Conservation (phyloP, 371 early-diverging fungal genomes). For the Syncephalastrum contaminatum region DNA sequence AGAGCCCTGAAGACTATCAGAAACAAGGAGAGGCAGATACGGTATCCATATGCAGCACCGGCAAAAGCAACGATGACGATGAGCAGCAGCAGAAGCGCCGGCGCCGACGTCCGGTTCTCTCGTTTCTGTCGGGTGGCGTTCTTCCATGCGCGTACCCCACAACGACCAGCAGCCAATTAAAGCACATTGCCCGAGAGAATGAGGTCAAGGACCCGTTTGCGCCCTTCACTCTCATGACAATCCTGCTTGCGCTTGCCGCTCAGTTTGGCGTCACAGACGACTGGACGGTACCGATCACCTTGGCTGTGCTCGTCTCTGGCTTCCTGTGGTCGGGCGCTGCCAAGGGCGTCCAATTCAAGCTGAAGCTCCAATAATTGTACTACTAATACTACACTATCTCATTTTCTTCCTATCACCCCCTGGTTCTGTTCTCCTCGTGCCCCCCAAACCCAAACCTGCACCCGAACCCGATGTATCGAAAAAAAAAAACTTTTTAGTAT, state of each 20-base stretch:
- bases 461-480: no score
- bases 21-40: constrained; percentile 8
- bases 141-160: constrained; percentile 20
- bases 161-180: background rate
- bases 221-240: constrained; percentile 32
- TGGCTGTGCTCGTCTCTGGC: constrained; percentile 40
- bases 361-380: constrained; percentile 20
- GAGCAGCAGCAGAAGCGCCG: constrained; percentile 1
- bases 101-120: constrained; percentile 8
- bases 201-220: constrained; percentile 36
- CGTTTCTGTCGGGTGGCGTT: constrained; percentile 15
- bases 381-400: no score
- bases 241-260: constrained; percentile 36
- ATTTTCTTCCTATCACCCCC: no score
- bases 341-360: constrained; percentile 28
- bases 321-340: constrained; percentile 44
- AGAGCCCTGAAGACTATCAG: constrained; percentile 7
- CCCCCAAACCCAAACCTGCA: no score
- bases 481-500: no score
- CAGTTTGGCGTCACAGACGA: constrained; percentile 47
- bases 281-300: constrained; percentile 49
- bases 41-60: background rate
- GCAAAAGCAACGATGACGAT: background rate
- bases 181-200: background rate
- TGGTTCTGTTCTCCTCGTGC: no score